Base-by-base conservation (phyloP, 2,329 filamentous ascomycete genomes). In the Dothideomycetes sp. region DNA sequence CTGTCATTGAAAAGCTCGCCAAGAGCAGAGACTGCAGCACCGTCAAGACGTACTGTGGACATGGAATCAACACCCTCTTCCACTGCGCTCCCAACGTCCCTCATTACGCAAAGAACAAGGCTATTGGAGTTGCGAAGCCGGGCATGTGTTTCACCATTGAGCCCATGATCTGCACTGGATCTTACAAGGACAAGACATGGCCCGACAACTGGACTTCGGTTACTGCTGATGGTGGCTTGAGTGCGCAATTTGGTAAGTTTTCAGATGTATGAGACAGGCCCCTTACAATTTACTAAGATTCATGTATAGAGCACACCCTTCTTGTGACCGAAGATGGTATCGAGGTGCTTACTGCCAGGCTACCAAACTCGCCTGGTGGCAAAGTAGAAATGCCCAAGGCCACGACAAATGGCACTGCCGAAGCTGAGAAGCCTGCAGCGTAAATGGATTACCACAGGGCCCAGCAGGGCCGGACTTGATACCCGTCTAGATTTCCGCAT, bases 111-210 rank as follows among this genome's bases (percentile, higher is more conserved):
- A 96, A 94, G 72, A 98, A 96, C 66, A 98, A 96, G 75, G 86
- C 89, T 0, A 83, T 95, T 1, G 91, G 91, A 36, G 79, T 84
- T 52, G 91, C 88, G 44, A 95, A 95, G 67, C 81, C 85, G 0
- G 91, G 91, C 39, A 95, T 96, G 87, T 94, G 87, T 48, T 98
- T 98, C 55, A 98, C 91, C 1, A 98, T 98, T 45, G 91, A 98
- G 66, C 91, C 91, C 12, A 98, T 98, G 91, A 88, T 98, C 58
- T 87, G 86, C 31, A 62, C 95, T 40, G 91, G 91, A 43, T 88
- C 84, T 45, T 84, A 94, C 62, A 78, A 78, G 47, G 91, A 98
- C 57, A 82, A 91, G 59, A 96, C 87, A 0, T 98, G 91, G 91
- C 91, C 91, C 0, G 91, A 98, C 59, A 86, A 96, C 67, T 98